Evolutionary conservation across 2,329 filamentous ascomycete genomes (phyloP).

Genomic region (Colletotrichum eremochloae): DNA sequence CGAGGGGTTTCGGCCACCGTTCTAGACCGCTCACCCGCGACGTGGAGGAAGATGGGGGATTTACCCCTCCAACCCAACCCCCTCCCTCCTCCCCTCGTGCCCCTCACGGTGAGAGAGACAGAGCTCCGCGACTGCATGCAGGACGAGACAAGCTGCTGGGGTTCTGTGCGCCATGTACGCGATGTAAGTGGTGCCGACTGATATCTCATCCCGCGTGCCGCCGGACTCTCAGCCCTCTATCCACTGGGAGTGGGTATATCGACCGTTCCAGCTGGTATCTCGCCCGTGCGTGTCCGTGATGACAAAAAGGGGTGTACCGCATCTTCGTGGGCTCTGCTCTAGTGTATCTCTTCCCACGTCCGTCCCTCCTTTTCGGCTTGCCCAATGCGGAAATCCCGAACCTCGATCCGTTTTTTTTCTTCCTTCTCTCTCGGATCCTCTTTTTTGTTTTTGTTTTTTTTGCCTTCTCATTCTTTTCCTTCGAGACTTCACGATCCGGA

Average conservation of each 20-base stretch:
- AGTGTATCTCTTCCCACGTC: not conserved
- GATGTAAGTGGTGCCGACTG: not conserved
- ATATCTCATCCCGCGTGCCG: constrained; percentile 14
- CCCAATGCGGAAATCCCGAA: constrained; percentile 27
- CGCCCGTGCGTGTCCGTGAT: constrained; percentile 28
- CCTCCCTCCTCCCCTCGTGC: not conserved
- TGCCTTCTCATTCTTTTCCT: not conserved
- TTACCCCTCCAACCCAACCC: not conserved
- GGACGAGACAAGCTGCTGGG: not conserved
- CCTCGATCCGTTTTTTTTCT: constrained; percentile 21
- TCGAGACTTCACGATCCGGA: constrained; percentile 9
- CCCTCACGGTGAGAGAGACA: not conserved
- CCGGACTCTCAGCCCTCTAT: constrained; percentile 12
- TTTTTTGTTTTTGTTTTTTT: not conserved
- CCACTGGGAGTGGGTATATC: constrained; percentile 33
- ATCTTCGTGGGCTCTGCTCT: not conserved
- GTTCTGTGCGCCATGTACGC: not conserved
- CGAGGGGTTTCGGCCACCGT: constrained; percentile 2
- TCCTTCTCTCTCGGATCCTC: no score
- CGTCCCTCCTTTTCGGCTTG: constrained; percentile 19
- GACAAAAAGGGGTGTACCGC: constrained; percentile 21
- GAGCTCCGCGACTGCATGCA: constrained; percentile 4
- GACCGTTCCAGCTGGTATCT: constrained; percentile 39
- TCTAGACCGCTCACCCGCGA: constrained; percentile 19
- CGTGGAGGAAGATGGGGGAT: constrained; percentile 11